These are phyloP conservation scores for Exsudoporus frostii DNA, from an alignment of 768 basidiomycete genomes.

Conservation along the genomic window DNA sequence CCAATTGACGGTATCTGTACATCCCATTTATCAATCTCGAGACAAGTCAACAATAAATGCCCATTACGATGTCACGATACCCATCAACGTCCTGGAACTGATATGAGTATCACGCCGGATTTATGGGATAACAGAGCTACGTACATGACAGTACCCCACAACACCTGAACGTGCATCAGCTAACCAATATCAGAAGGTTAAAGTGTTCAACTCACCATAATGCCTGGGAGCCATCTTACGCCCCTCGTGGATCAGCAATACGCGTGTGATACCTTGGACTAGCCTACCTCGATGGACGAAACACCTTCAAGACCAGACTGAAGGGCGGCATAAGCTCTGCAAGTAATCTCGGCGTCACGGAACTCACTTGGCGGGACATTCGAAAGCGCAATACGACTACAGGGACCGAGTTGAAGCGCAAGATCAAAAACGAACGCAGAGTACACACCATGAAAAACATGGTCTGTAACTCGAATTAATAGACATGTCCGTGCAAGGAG, in stretches of 20 bases:
- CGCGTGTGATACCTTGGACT: not conserved
- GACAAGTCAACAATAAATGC: not conserved
- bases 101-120: not conserved
- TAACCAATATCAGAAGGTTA: not conserved
- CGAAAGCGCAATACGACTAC: conserved; percentile 41
- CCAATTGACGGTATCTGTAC: conserved; percentile 56
- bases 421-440: not conserved
- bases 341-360: not conserved
- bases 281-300: conserved; percentile 58
- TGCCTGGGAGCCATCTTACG: conserved; percentile 57
- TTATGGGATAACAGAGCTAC: not conserved
- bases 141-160: conserved; percentile 66
- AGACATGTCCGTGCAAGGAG: not conserved
- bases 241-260: conserved; percentile 12
- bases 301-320: conserved; percentile 49
- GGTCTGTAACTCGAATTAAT: conserved; percentile 39
- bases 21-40: not conserved
- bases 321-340: not conserved
- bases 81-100: conserved; percentile 53
- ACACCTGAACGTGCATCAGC: conserved; percentile 37
- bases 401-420: not conserved
- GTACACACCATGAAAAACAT: conserved; percentile 65
- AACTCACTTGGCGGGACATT: conserved; percentile 65
- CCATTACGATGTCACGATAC: conserved; percentile 59
- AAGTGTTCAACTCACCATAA: conserved; percentile 43